phyloP scores from a whole-genome alignment of 208 protist genomes.

The Crithidia thermophila region DNA sequence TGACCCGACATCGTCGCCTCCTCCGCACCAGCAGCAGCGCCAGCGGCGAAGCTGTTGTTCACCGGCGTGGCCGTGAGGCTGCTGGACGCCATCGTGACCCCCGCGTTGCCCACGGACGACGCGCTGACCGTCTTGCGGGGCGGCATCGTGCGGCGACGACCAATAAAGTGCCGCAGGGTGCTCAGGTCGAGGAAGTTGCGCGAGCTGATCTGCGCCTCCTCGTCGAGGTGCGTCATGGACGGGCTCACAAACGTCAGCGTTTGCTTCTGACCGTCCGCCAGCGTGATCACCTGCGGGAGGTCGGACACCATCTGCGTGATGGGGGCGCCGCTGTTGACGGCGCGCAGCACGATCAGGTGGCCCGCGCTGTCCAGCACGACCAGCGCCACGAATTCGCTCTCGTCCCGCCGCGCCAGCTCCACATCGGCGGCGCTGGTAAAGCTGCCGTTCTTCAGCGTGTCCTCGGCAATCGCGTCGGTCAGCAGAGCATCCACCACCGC shows the following conservation, averaged over 20 bases:
- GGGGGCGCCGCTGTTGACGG: constrained; percentile 39
- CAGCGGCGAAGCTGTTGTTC: constrained; percentile 14
- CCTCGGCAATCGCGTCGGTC: constrained; percentile 17
- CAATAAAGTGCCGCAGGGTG: constrained; percentile 49
- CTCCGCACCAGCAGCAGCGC: constrained; percentile 7
- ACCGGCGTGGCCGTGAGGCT: constrained; percentile 29
- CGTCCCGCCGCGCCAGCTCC: constrained; percentile 12
- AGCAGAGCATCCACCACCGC: constrained; percentile 40
- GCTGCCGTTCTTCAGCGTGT: constrained; percentile 15
- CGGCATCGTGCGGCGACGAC: constrained; percentile 6
- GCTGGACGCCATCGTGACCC: constrained; percentile 11
- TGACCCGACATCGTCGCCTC: constrained; percentile 42
- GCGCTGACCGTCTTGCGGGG: neutral
- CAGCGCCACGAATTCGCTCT: constrained; percentile 34
- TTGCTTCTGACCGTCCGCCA: constrained; percentile 28
- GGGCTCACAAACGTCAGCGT: constrained; percentile 24
- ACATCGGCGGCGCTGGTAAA: constrained; percentile 8
- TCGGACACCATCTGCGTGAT: constrained; percentile 62
- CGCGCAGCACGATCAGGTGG: constrained; percentile 55
- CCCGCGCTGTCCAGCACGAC: constrained; percentile 74
- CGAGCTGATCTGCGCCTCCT: constrained; percentile 25
- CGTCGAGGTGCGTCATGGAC: neutral
- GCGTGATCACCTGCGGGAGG: constrained; percentile 58
- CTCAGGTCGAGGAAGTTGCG: constrained; percentile 61
- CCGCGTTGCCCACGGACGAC: constrained; percentile 11